Percentiles rank a stretch among this genome's conserved stretches.
Evolutionary conservation across 129 eudicot genomes (phyloP).

Genomic region (Deinandra increscens): DNA sequence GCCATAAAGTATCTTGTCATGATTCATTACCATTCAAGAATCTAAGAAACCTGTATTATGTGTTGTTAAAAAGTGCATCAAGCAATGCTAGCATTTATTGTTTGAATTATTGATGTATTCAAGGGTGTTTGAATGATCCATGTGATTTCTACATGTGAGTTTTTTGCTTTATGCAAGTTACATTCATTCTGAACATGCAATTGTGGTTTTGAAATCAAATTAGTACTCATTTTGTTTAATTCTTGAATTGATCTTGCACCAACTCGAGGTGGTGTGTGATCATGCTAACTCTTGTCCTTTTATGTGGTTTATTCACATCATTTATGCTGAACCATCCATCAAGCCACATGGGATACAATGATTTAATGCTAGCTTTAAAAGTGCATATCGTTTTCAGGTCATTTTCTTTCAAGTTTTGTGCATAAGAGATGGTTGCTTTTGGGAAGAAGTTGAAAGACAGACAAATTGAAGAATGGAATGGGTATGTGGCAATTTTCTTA

Average conservation of each 20-base stretch:
- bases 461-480: constrained; percentile 93
- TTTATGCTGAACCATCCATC: not conserved
- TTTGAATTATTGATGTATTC: not conserved
- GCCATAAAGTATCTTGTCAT: not conserved
- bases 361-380: not conserved
- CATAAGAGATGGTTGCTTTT: constrained; percentile 85
- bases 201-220: not conserved
- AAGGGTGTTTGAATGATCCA: constrained; percentile 23
- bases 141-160: not conserved
- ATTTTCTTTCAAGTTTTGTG: constrained; percentile 14
- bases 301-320: not conserved
- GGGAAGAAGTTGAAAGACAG: constrained; percentile 96
- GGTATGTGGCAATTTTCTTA: constrained; percentile 38
- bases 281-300: not conserved
- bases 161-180: not conserved
- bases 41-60: not conserved
- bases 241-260: not conserved
- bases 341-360: not conserved
- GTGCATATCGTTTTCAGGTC: not conserved
- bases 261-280: not conserved
- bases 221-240: not conserved
- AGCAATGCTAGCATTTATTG: not conserved
- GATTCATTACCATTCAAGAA: constrained; percentile 7
- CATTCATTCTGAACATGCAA: constrained; percentile 11
- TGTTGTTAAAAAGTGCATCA: constrained; percentile 12